These are phyloP conservation scores for Vitellaria paradoxa DNA, from an alignment of 179 eudicot species.

Conservation along the genomic window DNA sequence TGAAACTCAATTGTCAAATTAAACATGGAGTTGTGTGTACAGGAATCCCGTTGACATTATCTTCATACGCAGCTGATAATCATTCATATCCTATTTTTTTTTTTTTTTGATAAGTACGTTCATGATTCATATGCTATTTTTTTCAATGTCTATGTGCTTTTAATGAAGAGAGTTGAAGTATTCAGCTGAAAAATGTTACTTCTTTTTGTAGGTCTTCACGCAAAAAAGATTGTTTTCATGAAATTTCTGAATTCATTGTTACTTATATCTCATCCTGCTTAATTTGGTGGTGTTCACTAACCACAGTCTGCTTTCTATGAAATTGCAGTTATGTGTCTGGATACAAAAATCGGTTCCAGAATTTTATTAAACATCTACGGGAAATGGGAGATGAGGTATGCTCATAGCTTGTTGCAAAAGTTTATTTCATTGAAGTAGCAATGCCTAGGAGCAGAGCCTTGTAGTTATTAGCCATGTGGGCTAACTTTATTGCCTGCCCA, in stretches of 20 bases:
- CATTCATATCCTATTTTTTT: background rate
- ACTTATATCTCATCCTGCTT: constrained; percentile 3
- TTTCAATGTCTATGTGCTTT: background rate
- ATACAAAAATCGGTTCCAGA: background rate
- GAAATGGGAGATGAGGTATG: constrained; percentile 23
- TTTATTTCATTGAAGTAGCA: background rate
- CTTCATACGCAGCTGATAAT: background rate
- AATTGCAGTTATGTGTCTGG: constrained; percentile 89
- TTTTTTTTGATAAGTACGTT: no score
- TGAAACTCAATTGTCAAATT: background rate
- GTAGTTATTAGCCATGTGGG: background rate
- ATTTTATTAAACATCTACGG: background rate
- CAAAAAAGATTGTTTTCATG: background rate
- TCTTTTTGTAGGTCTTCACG: background rate
- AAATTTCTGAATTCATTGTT: background rate
- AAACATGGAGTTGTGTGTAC: background rate
- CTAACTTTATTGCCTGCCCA: background rate
- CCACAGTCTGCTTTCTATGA: constrained; percentile 11
- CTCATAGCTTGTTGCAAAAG: background rate
- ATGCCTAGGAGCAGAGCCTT: background rate
- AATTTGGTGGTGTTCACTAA: constrained; percentile 1
- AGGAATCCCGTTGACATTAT: background rate
- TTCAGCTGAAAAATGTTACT: background rate
- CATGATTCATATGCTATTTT: background rate
- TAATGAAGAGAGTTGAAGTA: background rate